These are phyloP conservation scores for Gossypium thurberi DNA, from an alignment of 345 rosid genomes.

Conservation along the genomic window DNA sequence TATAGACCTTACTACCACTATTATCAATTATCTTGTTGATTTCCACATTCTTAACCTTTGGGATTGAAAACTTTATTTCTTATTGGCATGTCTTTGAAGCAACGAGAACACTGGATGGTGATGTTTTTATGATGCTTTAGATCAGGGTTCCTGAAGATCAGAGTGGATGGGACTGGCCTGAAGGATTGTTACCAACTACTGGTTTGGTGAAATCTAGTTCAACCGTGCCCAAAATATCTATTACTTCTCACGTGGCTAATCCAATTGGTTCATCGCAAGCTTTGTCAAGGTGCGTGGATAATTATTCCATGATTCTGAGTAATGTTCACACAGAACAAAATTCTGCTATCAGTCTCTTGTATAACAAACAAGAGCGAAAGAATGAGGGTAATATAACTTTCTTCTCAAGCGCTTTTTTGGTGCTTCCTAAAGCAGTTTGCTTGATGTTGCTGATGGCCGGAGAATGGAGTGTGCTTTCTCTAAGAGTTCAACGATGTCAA, in stretches of 20 bases:
- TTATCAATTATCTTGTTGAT: neutral
- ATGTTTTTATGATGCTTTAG: constrained; percentile 67
- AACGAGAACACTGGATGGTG: constrained; percentile 63
- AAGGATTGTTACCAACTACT: constrained; percentile 37
- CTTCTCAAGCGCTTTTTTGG: constrained; percentile 22
- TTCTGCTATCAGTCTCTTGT: constrained; percentile 16
- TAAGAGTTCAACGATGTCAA: constrained; percentile 23
- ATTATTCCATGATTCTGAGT: constrained; percentile 11
- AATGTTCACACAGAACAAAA: constrained; percentile 7
- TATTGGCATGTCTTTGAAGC: constrained; percentile 59
- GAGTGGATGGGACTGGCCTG: constrained; percentile 61
- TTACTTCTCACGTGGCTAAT: constrained; percentile 25
- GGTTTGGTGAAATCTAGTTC: constrained; percentile 35
- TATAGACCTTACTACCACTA: neutral
- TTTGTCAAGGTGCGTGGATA: constrained; percentile 17
- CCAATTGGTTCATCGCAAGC: constrained; percentile 26
- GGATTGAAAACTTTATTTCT: constrained; percentile 44
- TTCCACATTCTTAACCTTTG: constrained; percentile 18
- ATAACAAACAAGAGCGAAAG: constrained; percentile 25
- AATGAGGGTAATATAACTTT: constrained; percentile 16
- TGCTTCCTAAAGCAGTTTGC: constrained; percentile 19
- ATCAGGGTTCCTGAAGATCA: constrained; percentile 61
- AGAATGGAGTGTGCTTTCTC: constrained; percentile 16
- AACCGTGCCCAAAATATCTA: constrained; percentile 18
- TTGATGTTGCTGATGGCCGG: constrained; percentile 16